phyloP scores from a whole-genome alignment of 139 green algal genomes.

The Chlamydomonas schloesseri region DNA sequence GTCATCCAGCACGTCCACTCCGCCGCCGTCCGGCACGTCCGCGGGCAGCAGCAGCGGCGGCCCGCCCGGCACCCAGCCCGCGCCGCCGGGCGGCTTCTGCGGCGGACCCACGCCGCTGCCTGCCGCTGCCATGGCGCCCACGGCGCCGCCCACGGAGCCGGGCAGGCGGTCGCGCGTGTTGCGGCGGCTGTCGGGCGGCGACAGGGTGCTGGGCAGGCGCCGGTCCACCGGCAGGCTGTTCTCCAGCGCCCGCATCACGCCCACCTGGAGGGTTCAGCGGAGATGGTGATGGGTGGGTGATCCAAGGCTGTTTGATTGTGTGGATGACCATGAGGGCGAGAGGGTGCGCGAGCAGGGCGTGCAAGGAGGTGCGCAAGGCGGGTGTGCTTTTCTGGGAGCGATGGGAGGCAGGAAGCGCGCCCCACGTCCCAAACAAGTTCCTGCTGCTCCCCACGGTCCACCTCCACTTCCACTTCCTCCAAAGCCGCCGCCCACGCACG shows the following conservation, averaged over 20 bases:
- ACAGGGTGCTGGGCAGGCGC: neutral
- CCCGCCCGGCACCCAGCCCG: neutral
- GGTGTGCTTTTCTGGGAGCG: too few species aligned
- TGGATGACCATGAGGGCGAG: too few species aligned
- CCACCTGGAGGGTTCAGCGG: neutral
- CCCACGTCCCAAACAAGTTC: too few species aligned
- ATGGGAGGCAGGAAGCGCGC: too few species aligned
- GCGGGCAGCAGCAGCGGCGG: neutral
- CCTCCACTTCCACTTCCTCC: too few species aligned
- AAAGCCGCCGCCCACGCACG: too few species aligned
- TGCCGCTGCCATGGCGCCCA: neutral
- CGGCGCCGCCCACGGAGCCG: neutral
- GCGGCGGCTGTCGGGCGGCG: neutral
- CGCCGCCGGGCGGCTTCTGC: neutral
- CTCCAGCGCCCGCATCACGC: constrained; percentile 28
- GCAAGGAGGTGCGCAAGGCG: too few species aligned
- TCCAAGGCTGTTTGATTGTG: too few species aligned
- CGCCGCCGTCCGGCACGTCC: neutral
- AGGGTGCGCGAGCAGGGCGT: too few species aligned
- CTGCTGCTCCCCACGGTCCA: too few species aligned
- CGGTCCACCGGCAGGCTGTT: constrained; percentile 26
- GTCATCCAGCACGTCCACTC: neutral
- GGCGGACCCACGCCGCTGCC: neutral
- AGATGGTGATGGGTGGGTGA: too few species aligned
- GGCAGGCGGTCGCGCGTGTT: neutral